Evolutionary conservation across 441 rosid genomes (phyloP).

Genomic region (California macrophylla): DNA sequence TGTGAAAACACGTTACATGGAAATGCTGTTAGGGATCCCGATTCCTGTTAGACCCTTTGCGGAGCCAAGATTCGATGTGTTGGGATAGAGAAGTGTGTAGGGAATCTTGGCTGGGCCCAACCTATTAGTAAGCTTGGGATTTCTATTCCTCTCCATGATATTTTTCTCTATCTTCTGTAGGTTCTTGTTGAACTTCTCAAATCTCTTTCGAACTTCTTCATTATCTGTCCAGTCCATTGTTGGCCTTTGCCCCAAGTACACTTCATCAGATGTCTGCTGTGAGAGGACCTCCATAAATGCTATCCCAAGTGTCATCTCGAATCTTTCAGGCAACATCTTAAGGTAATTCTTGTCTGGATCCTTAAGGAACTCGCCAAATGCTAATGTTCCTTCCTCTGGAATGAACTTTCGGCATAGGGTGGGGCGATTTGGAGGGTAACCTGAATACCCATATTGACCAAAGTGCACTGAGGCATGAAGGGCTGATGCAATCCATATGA

Average conservation of each 20-base stretch:
- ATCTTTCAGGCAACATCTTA: slow-evolving; percentile 46
- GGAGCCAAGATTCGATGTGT: slow-evolving; percentile 21
- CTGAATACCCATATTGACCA: slow-evolving; percentile 52
- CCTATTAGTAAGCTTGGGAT: slow-evolving; percentile 42
- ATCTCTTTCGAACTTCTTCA: slow-evolving; percentile 29
- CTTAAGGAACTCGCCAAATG: slow-evolving; percentile 40
- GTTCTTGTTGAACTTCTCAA: slow-evolving; percentile 29
- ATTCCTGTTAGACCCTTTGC: slow-evolving; percentile 29
- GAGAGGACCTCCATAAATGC: slow-evolving; percentile 48
- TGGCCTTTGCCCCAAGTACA: slow-evolving; percentile 42
- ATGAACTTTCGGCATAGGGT: slow-evolving; percentile 37
- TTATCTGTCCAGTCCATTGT: slow-evolving; percentile 38
- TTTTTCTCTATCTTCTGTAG: slow-evolving; percentile 34
- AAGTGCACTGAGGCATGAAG: slow-evolving; percentile 53
- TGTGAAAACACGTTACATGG: slow-evolving; percentile 25
- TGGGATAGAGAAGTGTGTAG: slow-evolving; percentile 41
- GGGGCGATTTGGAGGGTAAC: slow-evolving; percentile 55
- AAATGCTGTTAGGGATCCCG: slow-evolving; percentile 55
- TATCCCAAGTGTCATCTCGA: slow-evolving; percentile 34
- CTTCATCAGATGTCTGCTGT: slow-evolving; percentile 43
- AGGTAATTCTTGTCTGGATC: slow-evolving; percentile 53
- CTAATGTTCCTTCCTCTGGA: slow-evolving; percentile 44
- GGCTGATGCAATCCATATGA: slow-evolving; percentile 59
- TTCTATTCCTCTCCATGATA: slow-evolving; percentile 35
- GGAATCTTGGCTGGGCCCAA: slow-evolving; percentile 42